Base-by-base conservation (phyloP, 148 eudicot genomes). In the Rhododendron molle region DNA sequence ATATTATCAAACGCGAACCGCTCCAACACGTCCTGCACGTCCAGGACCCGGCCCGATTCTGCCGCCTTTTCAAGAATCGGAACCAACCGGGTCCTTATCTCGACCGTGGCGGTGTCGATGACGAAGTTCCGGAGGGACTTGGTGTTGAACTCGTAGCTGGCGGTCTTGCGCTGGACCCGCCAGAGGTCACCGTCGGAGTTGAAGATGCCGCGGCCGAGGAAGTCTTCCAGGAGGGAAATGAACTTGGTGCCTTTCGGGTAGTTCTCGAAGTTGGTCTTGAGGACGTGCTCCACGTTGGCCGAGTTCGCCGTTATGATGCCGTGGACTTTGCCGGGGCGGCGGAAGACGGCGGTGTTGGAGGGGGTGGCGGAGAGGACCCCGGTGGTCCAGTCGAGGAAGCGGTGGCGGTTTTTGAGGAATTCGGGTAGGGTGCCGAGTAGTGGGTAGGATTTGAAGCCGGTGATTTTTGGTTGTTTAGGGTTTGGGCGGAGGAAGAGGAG, bases 121-220 rank as follows among this genome's bases (percentile, higher is more conserved):
- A 88, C 88, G 85, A 95, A 94, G 74, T 85, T 90, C 36, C 91
- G 78, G 50, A 95, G 88, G 1, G 97, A 94, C 34, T 88, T 88
- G 2, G 91, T 92, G 82, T 88, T 93, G 87, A 95, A 95, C 81
- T 92, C 95, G 36, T 91, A 89, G 54, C 94, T 91, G 4, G 98
- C 95, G 30, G 92, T 94, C 67, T 94, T 95, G 12, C 97, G 91
- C 79, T 95, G 98, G 26, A 18, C 60, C 21, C 83, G 89, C 98
- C 97, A 95, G 4, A 83, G 62, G 0, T 91, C 88, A 6, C 88
- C 94, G 77, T 95, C 98, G 30, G 89, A 40, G 83, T 94, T 95
- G 83, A 95, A 95, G 76, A 95, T 94, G 0, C 98, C 98, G 2
- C 49, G 56, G n/a, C 98, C 98, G 18, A 95, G 93, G 65, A 95